These are phyloP conservation scores for Boletus patriciae DNA, from an alignment of 768 basidiomycete genomes.

Conservation along the genomic window DNA sequence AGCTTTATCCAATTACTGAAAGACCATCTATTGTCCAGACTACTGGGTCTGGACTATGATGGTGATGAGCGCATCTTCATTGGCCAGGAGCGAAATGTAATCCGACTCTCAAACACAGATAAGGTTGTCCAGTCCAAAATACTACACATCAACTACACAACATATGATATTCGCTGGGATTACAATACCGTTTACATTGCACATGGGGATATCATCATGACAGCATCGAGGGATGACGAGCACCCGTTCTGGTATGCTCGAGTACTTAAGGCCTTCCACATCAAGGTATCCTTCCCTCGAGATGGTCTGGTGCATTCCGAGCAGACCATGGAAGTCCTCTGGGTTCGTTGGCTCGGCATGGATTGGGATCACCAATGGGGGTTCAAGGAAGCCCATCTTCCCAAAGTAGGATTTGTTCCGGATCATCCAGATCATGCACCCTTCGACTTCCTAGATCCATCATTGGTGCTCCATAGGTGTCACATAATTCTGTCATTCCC, in stretches of 20 bases:
- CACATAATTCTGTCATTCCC: not conserved
- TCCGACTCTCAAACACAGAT: not conserved
- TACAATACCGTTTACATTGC: constrained; percentile 3
- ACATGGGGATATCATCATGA: constrained; percentile 10
- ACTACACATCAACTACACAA: constrained; percentile 13
- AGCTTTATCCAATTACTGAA: not conserved
- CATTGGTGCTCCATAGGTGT: not conserved
- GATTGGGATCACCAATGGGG: not conserved
- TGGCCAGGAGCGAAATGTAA: not conserved
- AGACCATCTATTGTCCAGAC: not conserved
- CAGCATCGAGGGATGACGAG: not conserved
- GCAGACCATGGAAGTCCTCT: not conserved
- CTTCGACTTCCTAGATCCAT: constrained; percentile 1
- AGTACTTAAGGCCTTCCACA: not conserved
- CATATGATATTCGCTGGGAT: constrained; percentile 17
- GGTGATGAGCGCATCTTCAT: constrained; percentile 11
- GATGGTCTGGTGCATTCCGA: not conserved
- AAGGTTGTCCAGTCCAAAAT: not conserved
- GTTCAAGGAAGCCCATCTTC: not conserved
- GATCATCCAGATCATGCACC: not conserved
- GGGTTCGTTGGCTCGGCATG: not conserved
- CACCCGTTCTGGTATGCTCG: constrained; percentile 19
- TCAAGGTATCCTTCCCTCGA: not conserved
- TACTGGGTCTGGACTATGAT: not conserved
- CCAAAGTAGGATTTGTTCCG: not conserved